phyloP scores from a whole-genome alignment of 345 rosid species.

The Hibiscus mutabilis region DNA sequence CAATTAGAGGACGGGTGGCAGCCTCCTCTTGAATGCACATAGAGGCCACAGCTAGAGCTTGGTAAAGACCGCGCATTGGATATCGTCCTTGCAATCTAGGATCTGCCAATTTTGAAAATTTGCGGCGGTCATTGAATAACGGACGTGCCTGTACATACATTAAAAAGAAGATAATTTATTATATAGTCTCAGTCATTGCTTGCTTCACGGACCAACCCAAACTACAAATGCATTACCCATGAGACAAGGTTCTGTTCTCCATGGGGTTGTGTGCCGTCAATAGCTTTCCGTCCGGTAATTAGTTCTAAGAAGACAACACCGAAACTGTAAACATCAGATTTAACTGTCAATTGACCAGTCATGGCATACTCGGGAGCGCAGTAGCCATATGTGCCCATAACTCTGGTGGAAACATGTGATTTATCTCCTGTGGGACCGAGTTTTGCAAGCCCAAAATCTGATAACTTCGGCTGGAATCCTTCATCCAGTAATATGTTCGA shows the following conservation, averaged over 20 bases:
- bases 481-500: conserved; percentile 89
- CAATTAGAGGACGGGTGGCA: conserved; percentile 86
- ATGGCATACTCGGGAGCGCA: conserved; percentile 99
- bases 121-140: conserved; percentile 75
- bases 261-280: conserved; percentile 76
- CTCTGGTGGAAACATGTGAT: conserved; percentile 98
- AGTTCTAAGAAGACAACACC: conserved; percentile 94
- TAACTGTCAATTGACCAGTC: conserved; percentile 96
- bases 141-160: conserved; percentile 64
- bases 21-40: conserved; percentile 99
- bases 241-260: conserved; percentile 96
- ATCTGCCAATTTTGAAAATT: conserved; percentile 72
- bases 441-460: conserved; percentile 98
- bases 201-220: too few species aligned
- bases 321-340: conserved; percentile 93
- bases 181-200: background rate
- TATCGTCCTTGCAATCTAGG: conserved; percentile 69
- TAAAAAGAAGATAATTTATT: background rate
- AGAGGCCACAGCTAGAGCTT: conserved; percentile 94
- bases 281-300: conserved; percentile 94
- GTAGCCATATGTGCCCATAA: conserved; percentile 98
- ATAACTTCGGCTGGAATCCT: conserved; percentile 90
- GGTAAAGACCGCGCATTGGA: conserved; percentile 88
- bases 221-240: conserved; percentile 50
- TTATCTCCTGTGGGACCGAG: conserved; percentile 98